Evolutionary conservation across 2,329 filamentous ascomycete genomes (phyloP).

Genomic region (Aspergillus floridensis): DNA sequence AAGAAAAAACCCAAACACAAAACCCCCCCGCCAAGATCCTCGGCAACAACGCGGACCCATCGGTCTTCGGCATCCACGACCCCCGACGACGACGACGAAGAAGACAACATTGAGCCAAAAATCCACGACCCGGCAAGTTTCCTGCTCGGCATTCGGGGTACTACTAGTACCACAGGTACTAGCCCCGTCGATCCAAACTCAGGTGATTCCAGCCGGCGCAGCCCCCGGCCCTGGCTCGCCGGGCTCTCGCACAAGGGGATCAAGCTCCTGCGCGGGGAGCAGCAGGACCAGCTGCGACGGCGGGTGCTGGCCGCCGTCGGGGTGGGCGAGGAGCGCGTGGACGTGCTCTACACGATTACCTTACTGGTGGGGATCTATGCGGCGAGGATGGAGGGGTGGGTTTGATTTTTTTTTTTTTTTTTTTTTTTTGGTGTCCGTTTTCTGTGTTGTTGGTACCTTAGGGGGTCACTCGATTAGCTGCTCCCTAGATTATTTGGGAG

Average conservation of each 20-base stretch:
- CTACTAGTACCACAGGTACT: neutral
- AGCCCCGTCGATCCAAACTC: too few species aligned
- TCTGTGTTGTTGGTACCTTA: neutral
- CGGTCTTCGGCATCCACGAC: neutral
- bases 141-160: conserved; percentile 1
- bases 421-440: neutral
- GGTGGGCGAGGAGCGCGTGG: conserved; percentile 15
- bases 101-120: neutral
- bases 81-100: neutral
- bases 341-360: conserved; percentile 29
- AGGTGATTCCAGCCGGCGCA: neutral
- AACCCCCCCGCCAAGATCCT: neutral
- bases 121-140: neutral
- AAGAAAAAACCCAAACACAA: neutral
- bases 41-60: too few species aligned
- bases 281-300: conserved; percentile 21
- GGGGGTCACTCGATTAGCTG: neutral
- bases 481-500: neutral
- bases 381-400: conserved; percentile 29
- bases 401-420: conserved; percentile 9
- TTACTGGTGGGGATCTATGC: conserved; percentile 33
- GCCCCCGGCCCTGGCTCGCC: conserved; percentile 15
- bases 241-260: conserved; percentile 20
- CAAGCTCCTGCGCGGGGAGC: conserved; percentile 22
- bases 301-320: conserved; percentile 17